Evolutionary conservation across 179 eudicot species (phyloP).

Genomic region (Beta lomatogona): DNA sequence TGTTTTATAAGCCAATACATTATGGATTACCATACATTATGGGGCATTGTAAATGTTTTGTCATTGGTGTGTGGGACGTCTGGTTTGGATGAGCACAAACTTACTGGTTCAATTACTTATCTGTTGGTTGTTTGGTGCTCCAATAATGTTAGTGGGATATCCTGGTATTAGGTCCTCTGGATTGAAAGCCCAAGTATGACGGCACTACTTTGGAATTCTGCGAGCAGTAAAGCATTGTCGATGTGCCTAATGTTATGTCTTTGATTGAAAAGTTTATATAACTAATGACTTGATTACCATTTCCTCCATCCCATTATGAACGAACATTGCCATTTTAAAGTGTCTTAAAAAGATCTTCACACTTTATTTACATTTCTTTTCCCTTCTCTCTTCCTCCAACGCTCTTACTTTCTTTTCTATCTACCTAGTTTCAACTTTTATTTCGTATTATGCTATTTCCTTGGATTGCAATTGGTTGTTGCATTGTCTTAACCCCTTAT

Average conservation of each 20-base stretch:
- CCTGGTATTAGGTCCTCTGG: neutral
- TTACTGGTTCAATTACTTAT: conserved; percentile 12
- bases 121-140: neutral
- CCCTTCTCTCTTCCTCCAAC: neutral
- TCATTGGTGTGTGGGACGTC: neutral
- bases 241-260: neutral
- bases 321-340: neutral
- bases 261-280: neutral
- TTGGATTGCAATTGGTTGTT: no score
- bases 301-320: neutral
- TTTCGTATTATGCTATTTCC: no score
- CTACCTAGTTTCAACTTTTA: neutral
- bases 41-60: conserved; percentile 10
- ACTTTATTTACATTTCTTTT: neutral
- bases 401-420: no score
- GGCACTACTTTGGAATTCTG: neutral
- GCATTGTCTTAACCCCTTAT: no score
- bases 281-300: neutral
- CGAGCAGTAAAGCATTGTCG: neutral
- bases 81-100: conserved; percentile 17
- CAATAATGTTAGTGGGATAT: neutral
- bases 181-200: neutral
- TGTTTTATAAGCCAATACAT: neutral
- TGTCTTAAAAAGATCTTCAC: neutral
- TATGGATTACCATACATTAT: neutral